Conservation (phyloP, 805 yeast species). For the Phaffomyces antillensis region DNA sequence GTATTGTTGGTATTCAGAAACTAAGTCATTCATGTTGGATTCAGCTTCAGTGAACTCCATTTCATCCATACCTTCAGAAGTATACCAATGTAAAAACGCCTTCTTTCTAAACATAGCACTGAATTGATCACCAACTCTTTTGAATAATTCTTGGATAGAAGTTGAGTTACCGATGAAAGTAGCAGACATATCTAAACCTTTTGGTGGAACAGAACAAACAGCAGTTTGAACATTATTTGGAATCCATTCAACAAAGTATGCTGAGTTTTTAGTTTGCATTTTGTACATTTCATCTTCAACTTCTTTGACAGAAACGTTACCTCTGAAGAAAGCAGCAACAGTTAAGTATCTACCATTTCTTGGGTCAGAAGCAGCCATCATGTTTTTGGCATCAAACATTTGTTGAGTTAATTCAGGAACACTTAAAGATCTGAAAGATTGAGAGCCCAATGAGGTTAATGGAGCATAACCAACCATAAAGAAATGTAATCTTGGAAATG, state of each 20-base stretch:
- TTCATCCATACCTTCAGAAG: conserved; percentile 99
- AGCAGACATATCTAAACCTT: conserved; percentile 84
- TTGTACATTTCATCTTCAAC: conserved; percentile 93
- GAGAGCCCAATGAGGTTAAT: conserved; percentile 82
- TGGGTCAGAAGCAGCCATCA: conserved; percentile 99
- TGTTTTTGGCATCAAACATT: conserved; percentile 97
- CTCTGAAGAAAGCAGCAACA: conserved; percentile 93
- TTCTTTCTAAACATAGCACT: conserved; percentile 98
- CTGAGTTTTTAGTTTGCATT: conserved; percentile 89
- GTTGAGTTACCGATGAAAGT: conserved; percentile 97
- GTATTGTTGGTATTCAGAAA: conserved; percentile 93
- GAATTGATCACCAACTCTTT: conserved; percentile 92
- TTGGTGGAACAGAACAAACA: conserved; percentile 91
- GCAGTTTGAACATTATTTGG: conserved; percentile 99
- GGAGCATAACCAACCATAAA: conserved; percentile 98
- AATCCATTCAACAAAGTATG: conserved; percentile 98
- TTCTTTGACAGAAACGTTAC: conserved; percentile 97
- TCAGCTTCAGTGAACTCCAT: conserved; percentile 98
- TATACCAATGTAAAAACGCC: conserved; percentile 99
- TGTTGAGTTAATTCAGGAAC: conserved; percentile 95
- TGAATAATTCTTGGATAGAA: conserved; percentile 97
- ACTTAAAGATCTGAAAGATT: conserved; percentile 90
- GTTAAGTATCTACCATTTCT: conserved; percentile 98
- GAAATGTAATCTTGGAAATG: conserved; percentile 99
- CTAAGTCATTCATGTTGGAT: conserved; percentile 95